These are phyloP conservation scores for Termitomyces titanicus DNA, from an alignment of 768 basidiomycete species.

Conservation along the genomic window DNA sequence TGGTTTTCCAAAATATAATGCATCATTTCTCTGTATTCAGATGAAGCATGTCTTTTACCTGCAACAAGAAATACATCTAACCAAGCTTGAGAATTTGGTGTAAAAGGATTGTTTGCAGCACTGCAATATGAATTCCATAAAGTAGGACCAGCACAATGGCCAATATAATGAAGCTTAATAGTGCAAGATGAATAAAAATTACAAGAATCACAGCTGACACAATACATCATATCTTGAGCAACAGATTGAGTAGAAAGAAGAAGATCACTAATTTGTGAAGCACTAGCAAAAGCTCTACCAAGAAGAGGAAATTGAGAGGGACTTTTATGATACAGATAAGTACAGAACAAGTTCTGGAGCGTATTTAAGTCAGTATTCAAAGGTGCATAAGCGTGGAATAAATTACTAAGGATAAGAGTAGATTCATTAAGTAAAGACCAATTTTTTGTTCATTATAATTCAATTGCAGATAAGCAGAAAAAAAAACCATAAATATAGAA, in stretches of 20 bases:
- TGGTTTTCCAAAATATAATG: not conserved
- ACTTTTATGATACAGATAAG: too few relatives aligned
- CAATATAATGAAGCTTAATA: constrained; percentile 22
- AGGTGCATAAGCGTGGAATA: too few relatives aligned
- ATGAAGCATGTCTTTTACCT: not conserved
- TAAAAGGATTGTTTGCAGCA: too few relatives aligned
- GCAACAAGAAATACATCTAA: not conserved
- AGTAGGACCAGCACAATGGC: constrained; percentile 7
- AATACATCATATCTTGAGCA: too few relatives aligned
- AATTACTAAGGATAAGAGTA: too few relatives aligned
- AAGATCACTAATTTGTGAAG: too few relatives aligned
- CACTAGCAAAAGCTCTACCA: too few relatives aligned
- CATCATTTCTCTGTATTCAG: not conserved
- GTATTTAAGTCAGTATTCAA: too few relatives aligned
- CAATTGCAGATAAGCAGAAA: not conserved
- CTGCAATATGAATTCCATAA: too few relatives aligned
- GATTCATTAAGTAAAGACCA: not conserved
- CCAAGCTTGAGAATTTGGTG: not conserved
- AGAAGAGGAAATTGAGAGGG: too few relatives aligned
- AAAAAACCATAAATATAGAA: not conserved
- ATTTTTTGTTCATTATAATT: not conserved
- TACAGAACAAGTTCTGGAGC: too few relatives aligned
- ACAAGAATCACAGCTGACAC: not conserved
- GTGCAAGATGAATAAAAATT: constrained; percentile 8
- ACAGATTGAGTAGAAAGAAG: too few relatives aligned